These are phyloP conservation scores for Talaromyces albobiverticillius DNA, from an alignment of 2,329 filamentous ascomycete species.

Conservation along the genomic window DNA sequence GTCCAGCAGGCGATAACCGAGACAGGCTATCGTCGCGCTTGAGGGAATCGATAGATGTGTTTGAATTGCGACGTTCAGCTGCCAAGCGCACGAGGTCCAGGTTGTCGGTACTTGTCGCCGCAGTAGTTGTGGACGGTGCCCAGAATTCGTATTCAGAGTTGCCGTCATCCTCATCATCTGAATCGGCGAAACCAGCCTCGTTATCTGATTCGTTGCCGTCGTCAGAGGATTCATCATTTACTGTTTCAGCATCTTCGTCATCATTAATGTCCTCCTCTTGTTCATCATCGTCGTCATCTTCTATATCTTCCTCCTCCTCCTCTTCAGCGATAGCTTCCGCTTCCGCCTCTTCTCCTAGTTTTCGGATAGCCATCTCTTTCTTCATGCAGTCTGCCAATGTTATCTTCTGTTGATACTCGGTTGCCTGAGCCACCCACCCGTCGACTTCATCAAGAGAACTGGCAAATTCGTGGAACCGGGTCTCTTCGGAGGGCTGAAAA, in stretches of 20 bases:
- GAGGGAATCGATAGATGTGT: slow-evolving; percentile 55
- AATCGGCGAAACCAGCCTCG: slow-evolving; percentile 67
- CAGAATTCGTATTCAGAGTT: slow-evolving; percentile 66
- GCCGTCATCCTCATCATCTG: slow-evolving; percentile 64
- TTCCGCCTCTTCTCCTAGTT: slow-evolving; percentile 83
- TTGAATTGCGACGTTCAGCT: slow-evolving; percentile 47
- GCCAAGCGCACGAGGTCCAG: slow-evolving; percentile 47
- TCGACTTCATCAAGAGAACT: slow-evolving; percentile 78
- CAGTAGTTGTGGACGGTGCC: slow-evolving; percentile 47
- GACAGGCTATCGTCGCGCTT: slow-evolving; percentile 28
- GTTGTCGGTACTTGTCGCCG: slow-evolving; percentile 55
- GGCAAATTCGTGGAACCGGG: slow-evolving; percentile 83
- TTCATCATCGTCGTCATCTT: slow-evolving; percentile 53
- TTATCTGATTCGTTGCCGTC: slow-evolving; percentile 81
- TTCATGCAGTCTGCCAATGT: slow-evolving; percentile 86
- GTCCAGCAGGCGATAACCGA: slow-evolving; percentile 23
- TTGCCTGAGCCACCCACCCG: slow-evolving; percentile 80
- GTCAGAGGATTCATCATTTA: slow-evolving; percentile 50
- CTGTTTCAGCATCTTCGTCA: slow-evolving; percentile 54
- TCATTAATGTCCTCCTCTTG: slow-evolving; percentile 65
- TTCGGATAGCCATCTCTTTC: slow-evolving; percentile 85
- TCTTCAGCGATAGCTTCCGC: slow-evolving; percentile 79
- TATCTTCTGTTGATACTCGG: slow-evolving; percentile 64
- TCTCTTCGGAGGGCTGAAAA: slow-evolving; percentile 42
- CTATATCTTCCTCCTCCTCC: slow-evolving; percentile 56